These are phyloP conservation scores for Retiboletus flavoniger DNA, from an alignment of 1,284 basidiomycete genomes.

Conservation along the genomic window DNA sequence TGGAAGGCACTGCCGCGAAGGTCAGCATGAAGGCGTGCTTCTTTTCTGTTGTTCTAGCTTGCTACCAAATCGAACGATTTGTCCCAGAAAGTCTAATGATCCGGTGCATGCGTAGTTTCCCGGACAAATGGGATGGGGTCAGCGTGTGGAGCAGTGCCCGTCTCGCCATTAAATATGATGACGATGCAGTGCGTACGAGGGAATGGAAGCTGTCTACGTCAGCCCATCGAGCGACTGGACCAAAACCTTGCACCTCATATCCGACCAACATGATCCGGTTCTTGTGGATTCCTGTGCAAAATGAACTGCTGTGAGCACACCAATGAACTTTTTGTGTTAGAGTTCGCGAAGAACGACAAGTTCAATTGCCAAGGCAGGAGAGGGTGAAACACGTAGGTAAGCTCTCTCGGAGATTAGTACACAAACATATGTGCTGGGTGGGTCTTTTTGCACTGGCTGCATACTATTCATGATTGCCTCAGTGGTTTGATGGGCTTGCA, in stretches of 20 bases:
- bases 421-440: background rate
- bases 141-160: constrained; percentile 1
- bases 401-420: constrained; percentile 15
- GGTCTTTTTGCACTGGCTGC: background rate
- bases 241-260: constrained; percentile 6
- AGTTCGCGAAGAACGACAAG: background rate
- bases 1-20: constrained; percentile 61
- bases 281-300: constrained; percentile 14
- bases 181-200: constrained; percentile 9
- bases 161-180: constrained; percentile 6
- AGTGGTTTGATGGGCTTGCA: background rate
- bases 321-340: background rate
- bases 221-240: background rate
- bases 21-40: constrained; percentile 15
- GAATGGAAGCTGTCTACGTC: constrained; percentile 24
- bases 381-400: background rate
- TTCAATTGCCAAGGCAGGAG: constrained; percentile 4
- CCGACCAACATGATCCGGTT: constrained; percentile 3
- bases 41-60: constrained; percentile 4
- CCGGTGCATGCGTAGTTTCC: background rate
- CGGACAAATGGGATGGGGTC: background rate
- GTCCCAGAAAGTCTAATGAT: background rate
- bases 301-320: constrained; percentile 9
- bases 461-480: background rate
- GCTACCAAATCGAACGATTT: constrained; percentile 9